Base-by-base conservation (phyloP, 1,284 basidiomycete species). In the Irpex sp. region DNA sequence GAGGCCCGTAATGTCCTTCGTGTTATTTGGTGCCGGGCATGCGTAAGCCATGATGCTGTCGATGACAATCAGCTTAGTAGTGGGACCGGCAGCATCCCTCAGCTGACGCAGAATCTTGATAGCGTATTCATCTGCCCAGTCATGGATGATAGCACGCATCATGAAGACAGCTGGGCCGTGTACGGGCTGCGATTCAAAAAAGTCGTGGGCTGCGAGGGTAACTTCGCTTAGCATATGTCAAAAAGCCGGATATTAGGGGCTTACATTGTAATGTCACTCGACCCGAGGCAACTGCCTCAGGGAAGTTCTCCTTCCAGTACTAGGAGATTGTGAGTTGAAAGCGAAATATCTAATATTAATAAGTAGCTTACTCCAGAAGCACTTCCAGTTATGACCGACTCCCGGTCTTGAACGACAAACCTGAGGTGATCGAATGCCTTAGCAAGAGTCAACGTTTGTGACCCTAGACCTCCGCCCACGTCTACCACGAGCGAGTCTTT, bases 401-500 rank as follows among this genome's bases (percentile, higher is more conserved):
- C 60, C 0, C 84, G 80, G 72, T 72, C 71, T 38, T 73, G 68
- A 17, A 72, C 67, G 44, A 72, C 54, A 40, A 71, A 64, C 5
- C 66, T 65, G 37, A 73, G 65, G 15, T 71, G 64, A 21, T 69
- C 64, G 60, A 64, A 66, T 8, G 62, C 59, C 31, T 68, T 62
- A 6, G 68, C 67, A 31, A 73, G 61, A 1, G 61, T 55, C 34
- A 71, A 52, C 2, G 69, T 67, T 11, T 65, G 64, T 1, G 66
- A 65, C 54, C 72, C 72, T 40, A 71, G 61, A 54, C 70, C 70
- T 6, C 69, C 72, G 3, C 69, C 70, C n/a, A 72, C 69, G 47
- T 73, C 71, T 26, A 73, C 65, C 1, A 64, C 63, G 5, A 61
- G 21, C 3, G 60, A 31, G 34, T 49, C 62, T 17, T 59, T 13